Evolutionary conservation across 2,329 filamentous ascomycete genomes (phyloP), one percentile per base, ranked within the genome.

Genomic region (Dactylellina sp.): DNA sequence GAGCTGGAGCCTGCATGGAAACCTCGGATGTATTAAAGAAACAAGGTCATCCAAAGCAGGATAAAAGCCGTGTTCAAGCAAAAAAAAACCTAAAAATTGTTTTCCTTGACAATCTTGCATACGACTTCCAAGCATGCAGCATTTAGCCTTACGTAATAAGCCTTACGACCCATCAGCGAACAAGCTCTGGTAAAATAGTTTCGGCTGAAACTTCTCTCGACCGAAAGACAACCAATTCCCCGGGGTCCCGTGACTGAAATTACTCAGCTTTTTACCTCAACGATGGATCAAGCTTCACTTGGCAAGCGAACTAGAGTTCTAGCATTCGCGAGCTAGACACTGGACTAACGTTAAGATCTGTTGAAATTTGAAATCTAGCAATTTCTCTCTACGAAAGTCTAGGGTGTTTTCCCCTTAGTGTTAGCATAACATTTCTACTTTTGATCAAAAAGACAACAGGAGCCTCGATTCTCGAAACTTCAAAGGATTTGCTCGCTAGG

Each of bases 111-210:
- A 47, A 65, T 65, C 42, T 28, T 65, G 62, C 50, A 57, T 50
- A 18, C 40, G 18, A 28, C 9, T 12, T 47, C 22, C 39, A 16
- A 47, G 20, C 47, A 35, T 42, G 39, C n/a, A 65, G 44, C 16
- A 52, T 57, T 53, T 56, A 52, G 53, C 68, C 68, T 72, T 72
- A 72, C 68, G 68, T 72, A 72, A 72, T 63, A 64, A 65, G 60
- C 60, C 68, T 60, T 65, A 56, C 35, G 24, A 11, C 18, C 32
- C 49, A 24, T 39, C 12, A 22, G 32, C 52, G 52, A 56, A 56
- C 52, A 35, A 56, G 52, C n/a, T n/a, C n/a, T n/a, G n/a, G n/a
- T n/a, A 9, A 5, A 32, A 32, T 32, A 40, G 24, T 9, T 11
- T 39, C 56, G 56, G 56, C 56, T 60, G 56, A 60, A 60, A 28